These are phyloP conservation scores for Hylodesmum podocarpum DNA, from an alignment of 306 rosid species.

Conservation along the genomic window DNA sequence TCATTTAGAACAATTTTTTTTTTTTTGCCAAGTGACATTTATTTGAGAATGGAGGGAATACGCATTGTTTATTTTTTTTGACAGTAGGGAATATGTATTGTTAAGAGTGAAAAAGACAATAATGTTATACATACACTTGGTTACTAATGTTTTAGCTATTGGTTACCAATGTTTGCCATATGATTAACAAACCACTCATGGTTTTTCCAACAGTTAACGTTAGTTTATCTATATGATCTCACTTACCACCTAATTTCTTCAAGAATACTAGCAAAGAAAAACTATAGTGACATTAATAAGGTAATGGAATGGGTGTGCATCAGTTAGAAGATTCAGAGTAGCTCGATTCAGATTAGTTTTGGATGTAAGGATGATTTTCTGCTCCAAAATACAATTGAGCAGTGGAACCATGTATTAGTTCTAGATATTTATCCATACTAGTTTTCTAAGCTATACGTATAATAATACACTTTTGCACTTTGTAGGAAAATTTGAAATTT, in stretches of 20 bases:
- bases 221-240: background rate
- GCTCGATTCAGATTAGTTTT: background rate
- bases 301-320: background rate
- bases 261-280: background rate
- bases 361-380: slow-evolving; percentile 13
- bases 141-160: background rate
- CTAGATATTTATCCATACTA: background rate
- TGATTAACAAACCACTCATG: background rate
- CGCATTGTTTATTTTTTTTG: too few species aligned
- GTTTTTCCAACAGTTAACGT: background rate
- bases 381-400: background rate
- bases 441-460: background rate
- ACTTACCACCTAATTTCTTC: background rate
- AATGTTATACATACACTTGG: background rate
- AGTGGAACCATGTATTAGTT: background rate
- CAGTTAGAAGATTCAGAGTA: background rate
- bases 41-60: background rate
- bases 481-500: background rate
- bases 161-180: background rate
- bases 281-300: background rate
- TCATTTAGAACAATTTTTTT: background rate
- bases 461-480: background rate
- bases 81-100: background rate
- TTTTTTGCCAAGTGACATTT: background rate
- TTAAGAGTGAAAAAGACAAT: background rate